Evolutionary conservation across 352 stramenopile species (phyloP), one percentile per base, ranked within the genome.

Genomic region (Peronospora destructor): DNA sequence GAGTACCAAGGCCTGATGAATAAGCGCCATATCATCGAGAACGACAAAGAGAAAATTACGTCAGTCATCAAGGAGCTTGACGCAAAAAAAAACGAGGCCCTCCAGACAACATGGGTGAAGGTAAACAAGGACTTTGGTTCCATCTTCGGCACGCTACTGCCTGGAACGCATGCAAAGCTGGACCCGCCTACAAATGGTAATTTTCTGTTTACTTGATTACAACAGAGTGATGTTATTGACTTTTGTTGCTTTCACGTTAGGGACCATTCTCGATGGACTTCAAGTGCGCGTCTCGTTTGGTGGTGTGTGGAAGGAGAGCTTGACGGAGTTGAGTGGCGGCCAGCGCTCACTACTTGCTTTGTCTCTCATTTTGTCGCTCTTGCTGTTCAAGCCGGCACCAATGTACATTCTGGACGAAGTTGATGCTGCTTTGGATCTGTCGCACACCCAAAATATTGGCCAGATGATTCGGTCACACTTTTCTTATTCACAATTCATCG

Each of bases 381-480:
- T 99, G 21, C 76, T 99, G 10, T 99, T 99, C 73, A 99, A 99
- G 67, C 95, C 97, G 6, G 97, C 97, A 10, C 97, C 97, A 9
- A 99, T 99, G 96, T 99, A 99, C 67, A 99, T 99, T 81, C 74
- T 99, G 47, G 97, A 99, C 60, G 96, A 99, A 77, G 96, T 99
- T n/a, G 97, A 99, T 64, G 96, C 96, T 23, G 97, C 97, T 35
- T 70, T 99, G 44, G 97, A 99, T 74, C 78, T 99, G 39, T 98
- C 91, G 40, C 97, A 99, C 79, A 99, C 97, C 10, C 97, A 99
- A 60, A 99, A 99, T 66, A 99, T 99, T 63, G 97, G 97, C 13
- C 95, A 98, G 51, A 99, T 99, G 97, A 96, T 99, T 38, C 91
- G 96, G 10, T 97, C 95, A 26, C 96, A 99, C 69, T 99, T 99